Evolutionary conservation across 2,329 filamentous ascomycete species (phyloP).

Genomic region (Pleomassaria siparia): DNA sequence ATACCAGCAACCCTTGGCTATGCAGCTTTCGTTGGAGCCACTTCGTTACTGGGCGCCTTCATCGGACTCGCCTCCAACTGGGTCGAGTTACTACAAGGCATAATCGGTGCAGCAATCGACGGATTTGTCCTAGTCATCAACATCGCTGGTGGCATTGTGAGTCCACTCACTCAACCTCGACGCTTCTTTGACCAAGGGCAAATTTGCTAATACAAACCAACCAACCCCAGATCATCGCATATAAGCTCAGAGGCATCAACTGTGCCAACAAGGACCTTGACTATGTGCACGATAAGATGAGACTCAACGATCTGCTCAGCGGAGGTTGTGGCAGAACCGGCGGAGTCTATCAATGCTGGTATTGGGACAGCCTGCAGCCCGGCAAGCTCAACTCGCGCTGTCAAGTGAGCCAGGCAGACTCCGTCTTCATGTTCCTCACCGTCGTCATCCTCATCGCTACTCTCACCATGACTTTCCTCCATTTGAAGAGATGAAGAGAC

Average conservation of each 20-base stretch:
- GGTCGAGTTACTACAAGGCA: slow-evolving; percentile 16
- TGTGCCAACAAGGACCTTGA: background rate
- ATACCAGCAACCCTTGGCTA: slow-evolving; percentile 15
- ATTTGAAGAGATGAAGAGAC: slow-evolving; percentile 1
- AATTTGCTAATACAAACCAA: background rate
- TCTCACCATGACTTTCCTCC: slow-evolving; percentile 8
- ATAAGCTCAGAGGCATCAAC: slow-evolving; percentile 17
- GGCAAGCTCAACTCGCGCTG: slow-evolving; percentile 16
- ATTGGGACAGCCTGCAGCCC: background rate
- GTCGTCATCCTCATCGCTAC: slow-evolving; percentile 16
- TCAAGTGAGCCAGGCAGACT: slow-evolving; percentile 22
- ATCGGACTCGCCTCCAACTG: slow-evolving; percentile 19
- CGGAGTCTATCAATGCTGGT: background rate
- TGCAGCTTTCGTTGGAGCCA: slow-evolving; percentile 18
- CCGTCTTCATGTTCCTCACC: slow-evolving; percentile 26
- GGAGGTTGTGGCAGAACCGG: slow-evolving; percentile 12
- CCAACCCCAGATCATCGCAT: slow-evolving; percentile 21
- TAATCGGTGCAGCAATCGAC: slow-evolving; percentile 16
- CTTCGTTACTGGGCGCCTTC: slow-evolving; percentile 18
- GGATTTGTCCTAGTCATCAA: slow-evolving; percentile 15
- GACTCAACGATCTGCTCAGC: slow-evolving; percentile 19
- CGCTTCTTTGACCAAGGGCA: background rate
- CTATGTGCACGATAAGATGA: background rate
- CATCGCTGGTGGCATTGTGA: slow-evolving; percentile 23
- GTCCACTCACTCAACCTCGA: slow-evolving; percentile 5